Percentiles rank a stretch among this genome's conserved stretches.
These are phyloP conservation scores for Aspergillus diversus DNA, from an alignment of 495 filamentous ascomycete species.

Conservation along the genomic window DNA sequence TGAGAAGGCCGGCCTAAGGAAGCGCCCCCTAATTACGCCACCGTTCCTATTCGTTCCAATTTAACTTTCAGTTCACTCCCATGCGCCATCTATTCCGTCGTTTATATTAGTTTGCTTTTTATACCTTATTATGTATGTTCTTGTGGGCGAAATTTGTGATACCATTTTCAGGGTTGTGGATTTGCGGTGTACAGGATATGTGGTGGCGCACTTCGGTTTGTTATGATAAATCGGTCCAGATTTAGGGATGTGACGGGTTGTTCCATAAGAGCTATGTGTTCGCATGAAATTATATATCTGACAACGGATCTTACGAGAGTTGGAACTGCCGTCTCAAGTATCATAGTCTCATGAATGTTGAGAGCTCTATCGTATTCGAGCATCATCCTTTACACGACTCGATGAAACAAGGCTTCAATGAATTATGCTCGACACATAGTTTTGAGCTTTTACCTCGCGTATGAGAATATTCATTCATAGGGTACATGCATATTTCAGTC, in stretches of 20 bases:
- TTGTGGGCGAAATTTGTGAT: constrained; percentile 30
- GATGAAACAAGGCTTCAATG: too few relatives aligned
- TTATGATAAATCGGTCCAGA: not conserved
- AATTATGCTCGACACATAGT: too few relatives aligned
- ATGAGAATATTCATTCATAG: too few relatives aligned
- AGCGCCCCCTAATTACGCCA: constrained; percentile 23
- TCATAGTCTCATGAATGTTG: too few relatives aligned
- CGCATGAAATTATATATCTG: not conserved
- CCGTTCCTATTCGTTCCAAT: constrained; percentile 15
- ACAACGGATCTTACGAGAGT: not conserved
- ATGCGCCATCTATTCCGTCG: constrained; percentile 17
- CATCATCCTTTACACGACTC: too few relatives aligned
- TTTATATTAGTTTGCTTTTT: not conserved
- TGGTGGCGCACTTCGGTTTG: constrained; percentile 15
- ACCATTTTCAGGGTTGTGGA: constrained; percentile 33
- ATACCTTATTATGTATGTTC: not conserved
- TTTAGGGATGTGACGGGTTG: constrained; percentile 1
- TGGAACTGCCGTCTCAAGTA: too few relatives aligned
- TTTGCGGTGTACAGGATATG: not conserved
- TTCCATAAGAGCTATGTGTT: not conserved
- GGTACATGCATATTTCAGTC: too few relatives aligned
- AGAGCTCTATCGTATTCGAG: too few relatives aligned
- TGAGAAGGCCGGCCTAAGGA: constrained; percentile 37
- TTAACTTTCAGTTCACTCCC: constrained; percentile 15
- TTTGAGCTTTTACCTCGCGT: too few relatives aligned